Evolutionary conservation across 1,139 yeast genomes (phyloP).

Genomic region (Taiozyma sp.): DNA sequence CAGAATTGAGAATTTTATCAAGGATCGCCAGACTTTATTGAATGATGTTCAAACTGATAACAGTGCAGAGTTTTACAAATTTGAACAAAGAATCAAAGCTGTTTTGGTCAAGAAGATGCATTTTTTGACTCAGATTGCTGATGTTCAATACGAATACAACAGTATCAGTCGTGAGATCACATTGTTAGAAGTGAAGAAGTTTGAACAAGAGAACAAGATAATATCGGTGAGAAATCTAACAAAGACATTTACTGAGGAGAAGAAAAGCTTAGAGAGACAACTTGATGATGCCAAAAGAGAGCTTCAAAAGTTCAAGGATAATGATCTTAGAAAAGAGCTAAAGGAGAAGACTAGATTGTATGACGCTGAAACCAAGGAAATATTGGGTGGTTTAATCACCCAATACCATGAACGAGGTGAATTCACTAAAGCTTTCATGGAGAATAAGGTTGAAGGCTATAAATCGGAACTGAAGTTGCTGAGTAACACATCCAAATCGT

Average conservation of each 20-base stretch:
- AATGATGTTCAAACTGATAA: slow-evolving; percentile 19
- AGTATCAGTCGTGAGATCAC: slow-evolving; percentile 21
- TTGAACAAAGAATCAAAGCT: slow-evolving; percentile 18
- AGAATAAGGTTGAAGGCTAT: slow-evolving; percentile 30
- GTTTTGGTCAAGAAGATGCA: slow-evolving; percentile 17
- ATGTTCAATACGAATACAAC: slow-evolving; percentile 12
- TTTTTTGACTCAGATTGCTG: slow-evolving; percentile 24
- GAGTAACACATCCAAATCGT: slow-evolving; percentile 35
- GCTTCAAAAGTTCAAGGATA: slow-evolving; percentile 39
- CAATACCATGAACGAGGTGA: slow-evolving; percentile 37
- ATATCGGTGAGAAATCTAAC: slow-evolving; percentile 31
- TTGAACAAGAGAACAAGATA: slow-evolving; percentile 31
- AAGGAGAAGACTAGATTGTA: slow-evolving; percentile 36
- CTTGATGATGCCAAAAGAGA: slow-evolving; percentile 38
- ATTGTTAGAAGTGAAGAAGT: slow-evolving; percentile 22
- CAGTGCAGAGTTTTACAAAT: slow-evolving; percentile 11
- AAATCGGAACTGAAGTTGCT: slow-evolving; percentile 32
- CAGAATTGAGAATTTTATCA: slow-evolving; percentile 25
- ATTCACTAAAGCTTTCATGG: slow-evolving; percentile 37
- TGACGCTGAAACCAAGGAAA: slow-evolving; percentile 38
- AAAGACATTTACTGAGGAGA: slow-evolving; percentile 32
- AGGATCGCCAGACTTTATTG: slow-evolving; percentile 25
- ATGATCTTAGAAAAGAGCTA: slow-evolving; percentile 41
- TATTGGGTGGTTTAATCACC: slow-evolving; percentile 40
- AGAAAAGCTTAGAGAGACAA: slow-evolving; percentile 28